Percentiles rank a stretch among this genome's conserved stretches.
phyloP scores from a whole-genome alignment of 352 stramenopile species.

The Globisporangium apiculatum region DNA sequence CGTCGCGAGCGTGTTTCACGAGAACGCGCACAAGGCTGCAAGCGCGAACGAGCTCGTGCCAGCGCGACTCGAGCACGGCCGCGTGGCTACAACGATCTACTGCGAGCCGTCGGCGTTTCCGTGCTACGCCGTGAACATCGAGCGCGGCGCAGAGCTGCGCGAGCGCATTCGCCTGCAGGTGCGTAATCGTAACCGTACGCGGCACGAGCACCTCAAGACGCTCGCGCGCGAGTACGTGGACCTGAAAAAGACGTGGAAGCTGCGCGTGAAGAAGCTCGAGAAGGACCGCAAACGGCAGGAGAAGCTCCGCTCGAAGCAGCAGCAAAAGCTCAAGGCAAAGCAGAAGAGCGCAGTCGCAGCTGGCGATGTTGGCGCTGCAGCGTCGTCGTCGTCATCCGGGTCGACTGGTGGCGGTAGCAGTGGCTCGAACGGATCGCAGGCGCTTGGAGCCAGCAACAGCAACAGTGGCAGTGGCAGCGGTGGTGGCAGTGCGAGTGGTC shows the following conservation, averaged over 20 bases:
- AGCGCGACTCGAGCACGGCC: constrained; percentile 40
- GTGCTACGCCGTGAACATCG: constrained; percentile 72
- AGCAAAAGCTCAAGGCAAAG: constrained; percentile 47
- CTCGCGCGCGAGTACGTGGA: constrained; percentile 76
- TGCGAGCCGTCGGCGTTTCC: constrained; percentile 61
- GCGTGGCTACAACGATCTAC: constrained; percentile 56
- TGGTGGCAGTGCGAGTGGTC: constrained; percentile 17
- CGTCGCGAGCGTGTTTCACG: constrained; percentile 52
- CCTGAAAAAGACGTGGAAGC: constrained; percentile 75
- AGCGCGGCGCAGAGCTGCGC: constrained; percentile 31
- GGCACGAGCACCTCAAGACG: constrained; percentile 62
- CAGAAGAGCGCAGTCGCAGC: constrained; percentile 21
- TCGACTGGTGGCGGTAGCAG: background rate
- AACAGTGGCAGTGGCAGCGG: background rate
- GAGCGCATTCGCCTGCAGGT: constrained; percentile 62
- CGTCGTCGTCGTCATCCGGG: background rate
- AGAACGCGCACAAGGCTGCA: constrained; percentile 45
- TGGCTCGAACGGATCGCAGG: background rate
- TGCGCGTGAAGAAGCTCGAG: constrained; percentile 81
- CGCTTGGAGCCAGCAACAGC: background rate
- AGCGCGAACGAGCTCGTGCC: constrained; percentile 52
- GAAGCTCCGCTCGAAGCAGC: constrained; percentile 69
- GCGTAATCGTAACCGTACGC: constrained; percentile 47
- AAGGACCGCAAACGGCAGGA: constrained; percentile 84
- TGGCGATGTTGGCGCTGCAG: constrained; percentile 13